phyloP scores from a whole-genome alignment of 2,329 filamentous ascomycete genomes.

The Sordariomycetes sp. region DNA sequence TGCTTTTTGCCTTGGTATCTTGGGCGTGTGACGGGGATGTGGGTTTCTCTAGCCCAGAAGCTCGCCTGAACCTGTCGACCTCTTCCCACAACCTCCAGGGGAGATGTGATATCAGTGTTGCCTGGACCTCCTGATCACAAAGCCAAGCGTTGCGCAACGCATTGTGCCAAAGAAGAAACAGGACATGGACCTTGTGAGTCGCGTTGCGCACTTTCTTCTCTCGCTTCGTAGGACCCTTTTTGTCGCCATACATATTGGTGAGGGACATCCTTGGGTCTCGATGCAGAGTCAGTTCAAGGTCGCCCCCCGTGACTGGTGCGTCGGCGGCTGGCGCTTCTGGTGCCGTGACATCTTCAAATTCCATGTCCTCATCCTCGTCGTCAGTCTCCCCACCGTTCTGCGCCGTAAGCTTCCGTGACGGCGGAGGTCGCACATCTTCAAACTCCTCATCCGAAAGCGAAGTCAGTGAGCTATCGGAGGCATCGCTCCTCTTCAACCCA shows the following conservation, averaged over 20 bases:
- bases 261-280: conserved; percentile 50
- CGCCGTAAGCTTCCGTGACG: conserved; percentile 35
- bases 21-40: conserved; percentile 12
- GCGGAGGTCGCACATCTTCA: conserved; percentile 27
- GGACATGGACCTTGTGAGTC: conserved; percentile 84
- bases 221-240: conserved; percentile 79
- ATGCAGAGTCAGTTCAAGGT: conserved; percentile 65
- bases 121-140: conserved; percentile 67
- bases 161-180: conserved; percentile 84
- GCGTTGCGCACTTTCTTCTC: conserved; percentile 69
- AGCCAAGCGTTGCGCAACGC: conserved; percentile 76
- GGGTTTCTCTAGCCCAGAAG: conserved; percentile 51
- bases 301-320: conserved; percentile 46
- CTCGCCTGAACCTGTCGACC: conserved; percentile 62
- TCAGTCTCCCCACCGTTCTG: conserved; percentile 13
- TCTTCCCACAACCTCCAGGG: conserved; percentile 60
- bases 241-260: conserved; percentile 52
- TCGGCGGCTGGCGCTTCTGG: conserved; percentile 43
- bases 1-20: conserved; percentile 14
- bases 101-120: conserved; percentile 66
- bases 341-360: conserved; percentile 55
- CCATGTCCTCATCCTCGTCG: conserved; percentile 36
- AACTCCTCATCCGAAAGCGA: conserved; percentile 51
- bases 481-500: conserved; percentile 29
- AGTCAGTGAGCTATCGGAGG: conserved; percentile 38